phyloP scores from a whole-genome alignment of 208 protist genomes.

The Wallacemonas sp. region DNA sequence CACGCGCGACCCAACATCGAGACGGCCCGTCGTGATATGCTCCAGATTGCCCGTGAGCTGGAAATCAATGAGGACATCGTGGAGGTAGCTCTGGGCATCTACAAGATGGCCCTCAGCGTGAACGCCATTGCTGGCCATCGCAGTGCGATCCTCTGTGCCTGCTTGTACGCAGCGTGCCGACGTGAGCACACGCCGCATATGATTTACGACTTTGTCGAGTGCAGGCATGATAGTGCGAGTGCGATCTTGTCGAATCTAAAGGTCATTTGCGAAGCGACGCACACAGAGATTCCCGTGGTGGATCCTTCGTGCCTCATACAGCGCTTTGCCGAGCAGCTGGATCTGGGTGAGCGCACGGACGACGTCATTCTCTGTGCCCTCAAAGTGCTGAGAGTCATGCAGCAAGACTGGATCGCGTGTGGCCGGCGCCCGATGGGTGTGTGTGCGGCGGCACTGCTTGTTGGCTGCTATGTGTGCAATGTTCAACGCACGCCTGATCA shows the following conservation, averaged over 20 bases:
- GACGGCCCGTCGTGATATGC: constrained; percentile 79
- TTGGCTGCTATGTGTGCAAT: constrained; percentile 85
- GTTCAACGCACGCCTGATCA: constrained; percentile 80
- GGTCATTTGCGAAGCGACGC: constrained; percentile 71
- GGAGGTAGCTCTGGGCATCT: constrained; percentile 78
- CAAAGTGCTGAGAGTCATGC: constrained; percentile 88
- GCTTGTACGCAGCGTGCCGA: constrained; percentile 85
- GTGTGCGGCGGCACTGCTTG: constrained; percentile 85
- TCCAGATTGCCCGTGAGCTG: constrained; percentile 66
- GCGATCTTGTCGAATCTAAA: constrained; percentile 77
- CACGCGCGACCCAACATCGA: constrained; percentile 69
- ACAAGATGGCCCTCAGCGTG: constrained; percentile 68
- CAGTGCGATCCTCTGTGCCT: constrained; percentile 73
- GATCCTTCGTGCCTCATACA: constrained; percentile 88
- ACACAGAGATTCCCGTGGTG: constrained; percentile 81
- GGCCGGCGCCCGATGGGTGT: constrained; percentile 89
- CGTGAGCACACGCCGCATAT: constrained; percentile 84
- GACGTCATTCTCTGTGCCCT: constrained; percentile 84
- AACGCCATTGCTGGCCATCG: constrained; percentile 80
- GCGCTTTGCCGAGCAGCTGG: constrained; percentile 85
- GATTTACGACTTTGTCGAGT: constrained; percentile 88
- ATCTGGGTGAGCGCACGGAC: constrained; percentile 63
- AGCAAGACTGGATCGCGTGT: constrained; percentile 90
- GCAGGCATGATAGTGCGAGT: constrained; percentile 49
- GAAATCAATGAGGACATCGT: constrained; percentile 81